Percentiles rank a stretch among this genome's conserved stretches.
Conservation (phyloP, 73 alveolate genomes). For the Diophrys appendiculata region DNA sequence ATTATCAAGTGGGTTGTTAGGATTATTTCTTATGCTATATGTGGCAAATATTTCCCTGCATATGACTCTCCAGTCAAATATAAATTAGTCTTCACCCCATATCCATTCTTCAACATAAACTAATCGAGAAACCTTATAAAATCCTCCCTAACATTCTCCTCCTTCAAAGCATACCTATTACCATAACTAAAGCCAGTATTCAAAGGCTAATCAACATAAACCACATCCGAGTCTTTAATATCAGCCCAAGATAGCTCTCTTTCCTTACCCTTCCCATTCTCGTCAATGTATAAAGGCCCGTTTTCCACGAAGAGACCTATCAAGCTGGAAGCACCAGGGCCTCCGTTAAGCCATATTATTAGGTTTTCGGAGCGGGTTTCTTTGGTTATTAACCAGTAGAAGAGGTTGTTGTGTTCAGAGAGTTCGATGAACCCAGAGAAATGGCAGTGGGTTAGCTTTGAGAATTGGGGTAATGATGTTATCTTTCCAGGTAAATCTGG, state of each 20-base stretch:
- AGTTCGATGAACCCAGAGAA: too few species aligned
- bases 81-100: constrained; percentile 68
- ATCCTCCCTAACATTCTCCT: constrained; percentile 11
- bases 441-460: too few species aligned
- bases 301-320: constrained; percentile 82
- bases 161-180: neutral
- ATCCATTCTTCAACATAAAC: constrained; percentile 60
- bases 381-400: constrained; percentile 35
- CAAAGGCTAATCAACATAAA: constrained; percentile 42
- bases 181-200: constrained; percentile 43
- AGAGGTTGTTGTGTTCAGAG: constrained; percentile 34
- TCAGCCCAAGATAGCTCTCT: constrained; percentile 39
- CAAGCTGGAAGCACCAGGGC: constrained; percentile 92
- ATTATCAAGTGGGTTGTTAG: too few species aligned
- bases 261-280: too few species aligned
- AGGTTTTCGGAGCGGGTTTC: constrained; percentile 35
- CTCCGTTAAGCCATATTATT: constrained; percentile 92
- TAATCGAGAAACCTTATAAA: constrained; percentile 17
- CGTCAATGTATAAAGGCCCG: constrained; percentile 72
- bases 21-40: constrained; percentile 43
- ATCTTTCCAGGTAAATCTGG: too few species aligned
- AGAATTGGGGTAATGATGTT: too few species aligned
- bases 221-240: constrained; percentile 8
- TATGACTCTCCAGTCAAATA: constrained; percentile 93
- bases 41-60: constrained; percentile 92